These are phyloP conservation scores for Acer yangbiense DNA, from an alignment of 345 rosid species.

Conservation along the genomic window DNA sequence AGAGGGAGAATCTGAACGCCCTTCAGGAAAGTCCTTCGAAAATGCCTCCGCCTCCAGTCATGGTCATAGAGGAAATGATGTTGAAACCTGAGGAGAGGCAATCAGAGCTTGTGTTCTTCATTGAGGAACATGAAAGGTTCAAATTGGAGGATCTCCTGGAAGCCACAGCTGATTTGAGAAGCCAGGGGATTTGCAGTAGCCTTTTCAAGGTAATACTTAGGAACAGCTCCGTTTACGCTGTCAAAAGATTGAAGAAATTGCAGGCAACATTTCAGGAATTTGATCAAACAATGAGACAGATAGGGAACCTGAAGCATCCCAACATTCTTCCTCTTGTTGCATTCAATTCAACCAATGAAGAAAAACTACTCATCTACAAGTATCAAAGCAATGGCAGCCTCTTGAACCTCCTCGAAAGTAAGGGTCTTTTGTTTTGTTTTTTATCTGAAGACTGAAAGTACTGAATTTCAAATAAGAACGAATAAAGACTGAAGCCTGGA, in stretches of 20 bases:
- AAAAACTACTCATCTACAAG: slow-evolving; percentile 59
- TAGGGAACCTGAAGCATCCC: slow-evolving; percentile 59
- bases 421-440: neutral
- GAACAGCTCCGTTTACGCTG: slow-evolving; percentile 47
- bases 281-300: slow-evolving; percentile 38
- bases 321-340: slow-evolving; percentile 56
- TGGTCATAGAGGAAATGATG: slow-evolving; percentile 18
- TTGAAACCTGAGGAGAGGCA: slow-evolving; percentile 23
- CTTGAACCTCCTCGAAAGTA: slow-evolving; percentile 47
- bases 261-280: slow-evolving; percentile 48
- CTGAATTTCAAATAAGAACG: too few species aligned
- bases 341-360: slow-evolving; percentile 44
- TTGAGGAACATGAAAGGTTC: slow-evolving; percentile 49
- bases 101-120: slow-evolving; percentile 52
- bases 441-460: too few species aligned
- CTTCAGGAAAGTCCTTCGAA: slow-evolving; percentile 32
- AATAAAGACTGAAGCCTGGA: too few species aligned
- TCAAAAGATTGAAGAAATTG: slow-evolving; percentile 56
- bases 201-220: slow-evolving; percentile 52
- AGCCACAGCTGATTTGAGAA: slow-evolving; percentile 56
- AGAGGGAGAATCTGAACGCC: slow-evolving; percentile 32
- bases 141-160: slow-evolving; percentile 57
- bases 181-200: slow-evolving; percentile 49
- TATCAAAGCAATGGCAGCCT: slow-evolving; percentile 61
- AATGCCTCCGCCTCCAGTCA: slow-evolving; percentile 10